These are phyloP conservation scores for Pseudogymnoascus sp. DNA, from an alignment of 2,329 filamentous ascomycete species.

Conservation along the genomic window DNA sequence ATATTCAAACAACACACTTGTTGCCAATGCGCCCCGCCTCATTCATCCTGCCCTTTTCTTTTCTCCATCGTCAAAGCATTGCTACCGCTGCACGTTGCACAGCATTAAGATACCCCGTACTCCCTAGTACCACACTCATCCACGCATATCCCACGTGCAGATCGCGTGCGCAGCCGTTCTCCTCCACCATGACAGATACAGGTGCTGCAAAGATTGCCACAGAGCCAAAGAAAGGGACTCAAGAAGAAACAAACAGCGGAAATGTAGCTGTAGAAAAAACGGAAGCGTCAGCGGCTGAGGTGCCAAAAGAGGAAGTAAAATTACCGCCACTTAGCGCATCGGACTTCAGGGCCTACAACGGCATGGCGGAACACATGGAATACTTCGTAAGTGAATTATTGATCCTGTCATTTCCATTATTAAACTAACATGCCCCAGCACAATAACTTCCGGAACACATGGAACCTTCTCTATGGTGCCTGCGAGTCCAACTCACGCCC, in stretches of 20 bases:
- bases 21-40: constrained; percentile 3
- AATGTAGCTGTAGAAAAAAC: background rate
- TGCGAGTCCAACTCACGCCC: constrained; percentile 53
- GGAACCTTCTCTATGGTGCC: constrained; percentile 62
- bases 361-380: constrained; percentile 56
- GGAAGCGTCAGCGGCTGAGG: background rate
- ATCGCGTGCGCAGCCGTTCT: background rate
- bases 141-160: constrained; percentile 1
- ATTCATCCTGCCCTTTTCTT: background rate
- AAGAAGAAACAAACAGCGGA: background rate
- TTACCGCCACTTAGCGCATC: constrained; percentile 46
- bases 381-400: constrained; percentile 41
- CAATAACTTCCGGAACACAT: constrained; percentile 65
- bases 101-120: constrained; percentile 1
- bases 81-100: background rate
- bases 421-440: constrained; percentile 43
- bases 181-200: constrained; percentile 15
- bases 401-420: background rate
- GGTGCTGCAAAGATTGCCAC: background rate
- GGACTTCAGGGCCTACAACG: constrained; percentile 54
- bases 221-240: background rate
- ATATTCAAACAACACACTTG: background rate
- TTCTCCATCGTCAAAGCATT: background rate
- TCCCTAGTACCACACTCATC: background rate
- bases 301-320: background rate